Evolutionary conservation across 2,329 filamentous ascomycete genomes (phyloP), one percentile per base, ranked within the genome.

Genomic region (Incumbomyces delicatus): DNA sequence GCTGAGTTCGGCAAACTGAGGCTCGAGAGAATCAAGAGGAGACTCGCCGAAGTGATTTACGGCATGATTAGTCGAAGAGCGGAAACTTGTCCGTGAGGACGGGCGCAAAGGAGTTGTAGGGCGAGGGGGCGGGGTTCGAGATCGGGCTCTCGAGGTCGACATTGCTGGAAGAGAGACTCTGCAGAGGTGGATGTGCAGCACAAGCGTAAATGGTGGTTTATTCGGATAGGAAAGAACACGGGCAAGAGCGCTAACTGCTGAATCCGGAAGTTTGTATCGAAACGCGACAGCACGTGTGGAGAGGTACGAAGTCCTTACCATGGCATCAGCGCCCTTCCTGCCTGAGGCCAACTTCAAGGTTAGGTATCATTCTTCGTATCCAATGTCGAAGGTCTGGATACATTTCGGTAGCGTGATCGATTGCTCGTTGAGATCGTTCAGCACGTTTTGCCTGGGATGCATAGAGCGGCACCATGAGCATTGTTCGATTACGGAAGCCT

Each of bases 1-100:
- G 8, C 87, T 85, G 1, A 98, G 75, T 68, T 98, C 92, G 12
- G 87, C 87, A 65, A 98, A 96, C 12, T 85, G 83, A 0, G 88
- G 87, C 62, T 96, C 89, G 48, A 96, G 81, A 2, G 76, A 69
- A 56, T 90, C 87, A 50, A 96, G 78, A 0, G 66, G 69, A 38
- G 76, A 73, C 31, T 71, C 64, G 41, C 73, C 70, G 54, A 76
- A 61, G 62, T 69, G 66, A 18, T 35, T 31, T 12, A 8, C 6
- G 53, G 70, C 68, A 45, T 74, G 76, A 42, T 77, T 76, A 46
- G 80, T 78, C 39, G 81, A 85, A 51, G 88, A 85, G 60, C 86
- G 86, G 53, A 95, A 79, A 12, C 87, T 94, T n/a, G 85, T 87
- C 43, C 89, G 83, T 3, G 90, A 95, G 16, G 50, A 20, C 2